A percentile compares a stretch with the other conserved stretches of the same genome.
Evolutionary conservation across 257 asterid species (phyloP).

Genomic region (Buddleja alternifolia): DNA sequence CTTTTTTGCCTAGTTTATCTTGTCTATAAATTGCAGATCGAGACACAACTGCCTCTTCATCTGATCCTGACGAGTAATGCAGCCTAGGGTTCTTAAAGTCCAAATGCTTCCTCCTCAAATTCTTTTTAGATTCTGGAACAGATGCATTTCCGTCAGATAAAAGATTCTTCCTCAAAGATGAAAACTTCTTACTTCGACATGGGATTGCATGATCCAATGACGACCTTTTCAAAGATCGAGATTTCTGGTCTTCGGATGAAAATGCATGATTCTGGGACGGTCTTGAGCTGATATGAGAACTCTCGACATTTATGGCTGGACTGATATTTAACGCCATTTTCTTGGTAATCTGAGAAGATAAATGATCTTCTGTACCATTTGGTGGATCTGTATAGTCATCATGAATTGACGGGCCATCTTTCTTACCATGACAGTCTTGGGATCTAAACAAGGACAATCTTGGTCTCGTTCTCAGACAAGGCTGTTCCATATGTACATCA

Average conservation of each 20-base stretch:
- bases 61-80: constrained; percentile 38
- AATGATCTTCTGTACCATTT: constrained; percentile 31
- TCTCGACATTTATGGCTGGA: constrained; percentile 23
- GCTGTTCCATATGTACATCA: constrained; percentile 40
- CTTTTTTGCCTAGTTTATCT: constrained; percentile 28
- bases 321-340: constrained; percentile 32
- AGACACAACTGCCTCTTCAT: constrained; percentile 41
- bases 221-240: constrained; percentile 40
- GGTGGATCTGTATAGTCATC: constrained; percentile 29
- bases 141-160: constrained; percentile 43
- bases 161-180: constrained; percentile 57
- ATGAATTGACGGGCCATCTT: constrained; percentile 32
- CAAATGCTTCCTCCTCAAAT: constrained; percentile 40
- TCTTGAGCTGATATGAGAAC: constrained; percentile 37
- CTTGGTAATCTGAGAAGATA: constrained; percentile 35
- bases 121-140: constrained; percentile 38
- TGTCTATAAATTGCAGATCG: constrained; percentile 36
- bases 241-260: constrained; percentile 41
- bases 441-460: constrained; percentile 38
- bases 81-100: constrained; percentile 42
- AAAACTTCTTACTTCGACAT: constrained; percentile 48
- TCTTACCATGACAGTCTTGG: constrained; percentile 30
- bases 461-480: constrained; percentile 42
- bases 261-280: constrained; percentile 28
- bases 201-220: constrained; percentile 36